These are phyloP conservation scores for Macrolepiota fuliginosa DNA, from an alignment of 768 basidiomycete genomes.

Conservation along the genomic window DNA sequence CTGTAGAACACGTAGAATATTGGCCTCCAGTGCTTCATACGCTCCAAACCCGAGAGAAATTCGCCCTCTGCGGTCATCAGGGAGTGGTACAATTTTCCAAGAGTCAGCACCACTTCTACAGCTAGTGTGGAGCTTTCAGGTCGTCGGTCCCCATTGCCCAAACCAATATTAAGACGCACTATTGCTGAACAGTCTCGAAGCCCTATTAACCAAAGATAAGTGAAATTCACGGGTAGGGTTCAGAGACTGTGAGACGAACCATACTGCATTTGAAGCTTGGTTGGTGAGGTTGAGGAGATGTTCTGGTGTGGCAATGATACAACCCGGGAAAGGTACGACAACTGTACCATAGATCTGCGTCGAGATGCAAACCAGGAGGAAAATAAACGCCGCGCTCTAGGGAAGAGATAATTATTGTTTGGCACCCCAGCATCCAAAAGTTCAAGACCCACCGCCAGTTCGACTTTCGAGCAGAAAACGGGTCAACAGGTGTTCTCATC, in stretches of 20 bases:
- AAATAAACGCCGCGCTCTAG: background rate
- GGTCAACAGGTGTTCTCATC: background rate
- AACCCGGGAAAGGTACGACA: background rate
- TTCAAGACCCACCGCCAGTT: background rate
- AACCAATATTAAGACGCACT: background rate
- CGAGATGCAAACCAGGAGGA: background rate
- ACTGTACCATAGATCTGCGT: slow-evolving; percentile 4
- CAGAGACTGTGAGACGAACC: background rate
- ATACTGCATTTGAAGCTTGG: background rate
- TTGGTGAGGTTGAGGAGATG: background rate
- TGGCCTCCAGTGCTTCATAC: slow-evolving; percentile 1
- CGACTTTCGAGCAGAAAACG: background rate
- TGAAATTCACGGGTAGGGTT: too few species aligned
- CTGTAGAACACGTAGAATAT: slow-evolving; percentile 8
- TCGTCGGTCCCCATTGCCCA: background rate
- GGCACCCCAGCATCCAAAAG: background rate
- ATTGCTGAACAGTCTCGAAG: background rate
- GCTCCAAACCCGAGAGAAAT: background rate
- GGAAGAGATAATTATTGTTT: background rate
- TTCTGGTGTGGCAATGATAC: background rate
- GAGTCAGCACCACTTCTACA: slow-evolving; percentile 3
- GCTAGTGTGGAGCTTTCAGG: background rate
- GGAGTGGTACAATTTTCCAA: slow-evolving; percentile 2
- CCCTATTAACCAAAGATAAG: background rate
- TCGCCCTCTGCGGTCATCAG: background rate